Base-by-base conservation (phyloP, 2,329 filamentous ascomycete genomes). In the Clonostachys chloroleuca region DNA sequence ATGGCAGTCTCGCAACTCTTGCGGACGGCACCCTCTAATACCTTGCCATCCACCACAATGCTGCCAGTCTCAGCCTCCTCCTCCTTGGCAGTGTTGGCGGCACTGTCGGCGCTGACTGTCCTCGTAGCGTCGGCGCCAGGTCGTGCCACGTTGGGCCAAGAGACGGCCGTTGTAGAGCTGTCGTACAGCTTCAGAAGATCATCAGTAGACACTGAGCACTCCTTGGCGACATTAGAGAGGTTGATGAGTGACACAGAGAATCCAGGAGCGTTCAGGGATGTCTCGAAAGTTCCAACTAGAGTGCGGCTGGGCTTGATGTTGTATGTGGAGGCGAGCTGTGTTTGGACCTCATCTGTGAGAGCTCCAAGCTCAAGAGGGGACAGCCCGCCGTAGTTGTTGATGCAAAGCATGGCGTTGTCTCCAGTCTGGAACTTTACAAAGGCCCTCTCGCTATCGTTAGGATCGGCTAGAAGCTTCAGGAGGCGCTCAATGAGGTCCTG, bases 311-410 rank as follows among this genome's bases (percentile, higher is more conserved):
- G 75, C 75, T 7, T 60, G 72, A 50, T 45, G 35, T 14, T 14
- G 18, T 47, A 51, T 5, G 47, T 34, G 9, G 35, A 20, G 34
- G 18, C 61, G 33, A 79, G 57, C 53, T 78, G 75, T 40, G 63
- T 59, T 2, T 76, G 62, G 2, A 77, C 71, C 54, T 80, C 77
- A 18, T 72, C 70, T 3, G 73, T 75, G 40, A 82, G 74, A 3
- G 75, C 78, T 36, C 76, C 72, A 44, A 81, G 59, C 52, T 83
- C 79, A 12, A 82, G 61, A 9, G 72, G 68, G 48, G 72, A 77
- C 9, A 81, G 68, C 5, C 78, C 78, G 20, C 79, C 79, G 7
- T 81, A 70, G 52, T 81, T 82, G 58, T 81, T 81, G 41, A 82
- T 63, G 24, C 81, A 53, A n/a, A 82, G 58, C 0, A 79, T 70